These are phyloP conservation scores for Aspergillus pseudotamarii DNA, from an alignment of 2,329 filamentous ascomycete species.

Conservation along the genomic window DNA sequence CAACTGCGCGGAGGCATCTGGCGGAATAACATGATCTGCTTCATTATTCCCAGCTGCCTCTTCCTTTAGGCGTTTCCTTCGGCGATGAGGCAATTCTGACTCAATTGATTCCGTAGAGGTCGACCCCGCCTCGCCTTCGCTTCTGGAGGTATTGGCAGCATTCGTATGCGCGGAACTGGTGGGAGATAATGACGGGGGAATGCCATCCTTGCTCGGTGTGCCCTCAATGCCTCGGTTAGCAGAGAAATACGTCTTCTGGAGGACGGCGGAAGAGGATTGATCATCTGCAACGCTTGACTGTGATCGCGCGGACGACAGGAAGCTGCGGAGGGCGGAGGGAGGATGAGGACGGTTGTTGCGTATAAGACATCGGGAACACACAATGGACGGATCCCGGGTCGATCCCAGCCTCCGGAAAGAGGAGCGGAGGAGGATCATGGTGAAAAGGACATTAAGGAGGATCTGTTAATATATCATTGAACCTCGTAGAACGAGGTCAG, in stretches of 20 bases:
- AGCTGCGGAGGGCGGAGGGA: slow-evolving; percentile 31
- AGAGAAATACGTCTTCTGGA: slow-evolving; percentile 46
- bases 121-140: slow-evolving; percentile 20
- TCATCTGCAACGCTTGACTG: slow-evolving; percentile 32
- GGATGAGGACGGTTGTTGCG: slow-evolving; percentile 21
- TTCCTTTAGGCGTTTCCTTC: slow-evolving; percentile 47
- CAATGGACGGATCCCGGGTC: slow-evolving; percentile 31
- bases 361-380: slow-evolving; percentile 40
- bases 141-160: slow-evolving; percentile 18
- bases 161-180: slow-evolving; percentile 21
- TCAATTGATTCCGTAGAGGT: slow-evolving; percentile 23
- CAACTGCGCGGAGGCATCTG: slow-evolving; percentile 64
- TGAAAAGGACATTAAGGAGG: slow-evolving; percentile 21
- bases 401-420: slow-evolving; percentile 36
- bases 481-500: slow-evolving; percentile 10
- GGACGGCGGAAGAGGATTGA: slow-evolving; percentile 27
- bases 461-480: slow-evolving; percentile 2
- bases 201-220: slow-evolving; percentile 22
- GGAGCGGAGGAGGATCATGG: slow-evolving; percentile 43
- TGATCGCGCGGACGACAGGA: slow-evolving; percentile 34
- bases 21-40: slow-evolving; percentile 48
- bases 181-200: slow-evolving; percentile 32
- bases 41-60: slow-evolving; percentile 23
- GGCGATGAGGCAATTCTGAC: slow-evolving; percentile 45
- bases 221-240: slow-evolving; percentile 31